Base-by-base conservation (phyloP, 805 yeast species). In the Pichia manshurica region DNA sequence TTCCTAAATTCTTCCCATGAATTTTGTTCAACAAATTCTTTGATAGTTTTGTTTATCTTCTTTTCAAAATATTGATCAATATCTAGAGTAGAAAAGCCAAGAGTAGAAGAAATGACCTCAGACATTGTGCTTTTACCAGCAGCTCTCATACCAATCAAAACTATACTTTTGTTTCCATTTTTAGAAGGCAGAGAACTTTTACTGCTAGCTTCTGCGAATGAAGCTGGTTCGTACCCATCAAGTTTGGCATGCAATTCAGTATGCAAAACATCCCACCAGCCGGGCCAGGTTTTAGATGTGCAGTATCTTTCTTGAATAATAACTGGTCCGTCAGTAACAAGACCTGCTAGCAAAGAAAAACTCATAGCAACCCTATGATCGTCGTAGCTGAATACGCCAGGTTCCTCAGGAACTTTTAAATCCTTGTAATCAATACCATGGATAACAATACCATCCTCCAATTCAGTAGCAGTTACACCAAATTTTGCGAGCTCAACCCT, bases 351-450 rank as follows among this genome's bases (percentile, higher is more conserved):
- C 50, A 93, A 72, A 4, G 96, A 87, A 67, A 93, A 85, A 48
- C 96, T 86, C 99, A 93, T 93, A 9, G 99, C 99, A 25, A 93
- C 97, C 61, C 99, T 79, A 66, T 93, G 99, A 60, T 93, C 99
- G 66, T 93, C 99, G 61, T 88, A 93, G 1, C 95, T 74, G 53
- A 77, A 71, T 36, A 90, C 70, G 48, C 91, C 91, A 29, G 75
- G 75, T 8, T 63, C 64, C 25, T 67, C 64, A 19, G 96, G 96
- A 2, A 72, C 64, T 50, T 71, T 66, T 63, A 90, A 73, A 2
- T 72, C 60, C 1, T 70, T 63, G 46, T 73, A 62, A 32, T 73
- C 63, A 44, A 82, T 66, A 54, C 98, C 99, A 50, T 79, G 80
- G 50, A 93, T 81, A 56, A 82, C 87, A 59, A 93, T 87, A 46